Percentiles rank a stretch among this genome's conserved stretches.
phyloP scores from a whole-genome alignment of 2,329 filamentous ascomycete genomes.

The Aureobasidium namibiae region DNA sequence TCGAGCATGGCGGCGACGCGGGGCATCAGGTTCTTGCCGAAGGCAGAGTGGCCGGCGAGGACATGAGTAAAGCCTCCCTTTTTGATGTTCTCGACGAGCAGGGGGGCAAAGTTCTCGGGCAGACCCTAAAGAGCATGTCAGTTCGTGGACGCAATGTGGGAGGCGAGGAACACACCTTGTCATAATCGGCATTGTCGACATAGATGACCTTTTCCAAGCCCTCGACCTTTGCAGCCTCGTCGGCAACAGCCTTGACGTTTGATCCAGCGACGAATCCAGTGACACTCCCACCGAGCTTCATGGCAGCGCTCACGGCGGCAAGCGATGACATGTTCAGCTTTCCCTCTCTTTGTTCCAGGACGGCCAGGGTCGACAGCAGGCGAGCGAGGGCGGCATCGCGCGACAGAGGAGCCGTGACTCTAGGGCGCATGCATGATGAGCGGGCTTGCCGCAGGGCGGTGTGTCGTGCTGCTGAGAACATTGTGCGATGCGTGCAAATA shows the following conservation, averaged over 20 bases:
- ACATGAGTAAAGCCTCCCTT: slow-evolving; percentile 91
- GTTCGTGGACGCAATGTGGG: too few relatives aligned
- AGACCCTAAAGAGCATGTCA: slow-evolving; percentile 52
- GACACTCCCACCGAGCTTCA: slow-evolving; percentile 75
- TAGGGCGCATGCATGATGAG: slow-evolving; percentile 25
- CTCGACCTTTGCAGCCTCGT: slow-evolving; percentile 78
- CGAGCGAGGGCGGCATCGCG: slow-evolving; percentile 53
- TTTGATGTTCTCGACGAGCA: slow-evolving; percentile 94
- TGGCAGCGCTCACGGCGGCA: slow-evolving; percentile 75
- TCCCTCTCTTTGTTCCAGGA: slow-evolving; percentile 88
- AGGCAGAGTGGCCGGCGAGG: slow-evolving; percentile 83
- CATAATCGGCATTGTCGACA: slow-evolving; percentile 82
- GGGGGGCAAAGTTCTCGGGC: slow-evolving; percentile 86
- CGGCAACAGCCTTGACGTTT: slow-evolving; percentile 65
- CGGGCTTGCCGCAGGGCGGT: slow-evolving; percentile 17
- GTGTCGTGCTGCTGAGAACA: slow-evolving; percentile 17
- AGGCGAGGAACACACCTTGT: slow-evolving; percentile 55
- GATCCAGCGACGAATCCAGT: slow-evolving; percentile 82
- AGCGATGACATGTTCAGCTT: slow-evolving; percentile 76
- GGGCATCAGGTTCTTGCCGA: slow-evolving; percentile 91
- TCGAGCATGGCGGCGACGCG: slow-evolving; percentile 87
- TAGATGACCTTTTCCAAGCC: slow-evolving; percentile 87
- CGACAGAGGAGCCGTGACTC: slow-evolving; percentile 31
- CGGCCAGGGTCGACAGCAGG: slow-evolving; percentile 77
- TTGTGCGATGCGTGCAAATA: slow-evolving; percentile 4